phyloP scores from a whole-genome alignment of 768 basidiomycete genomes.

The Termitomyces titanicus region DNA sequence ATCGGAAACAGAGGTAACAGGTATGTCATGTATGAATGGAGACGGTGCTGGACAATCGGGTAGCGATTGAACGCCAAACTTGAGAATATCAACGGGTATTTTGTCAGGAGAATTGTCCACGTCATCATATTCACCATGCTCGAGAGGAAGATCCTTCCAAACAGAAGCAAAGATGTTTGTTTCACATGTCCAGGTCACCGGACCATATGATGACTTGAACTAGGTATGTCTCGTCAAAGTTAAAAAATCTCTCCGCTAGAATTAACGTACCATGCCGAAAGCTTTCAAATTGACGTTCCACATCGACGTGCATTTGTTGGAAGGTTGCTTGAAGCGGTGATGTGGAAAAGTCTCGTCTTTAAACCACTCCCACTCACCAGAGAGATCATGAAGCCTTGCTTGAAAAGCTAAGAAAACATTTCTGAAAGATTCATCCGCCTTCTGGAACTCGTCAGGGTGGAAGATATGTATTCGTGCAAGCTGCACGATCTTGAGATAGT shows the following conservation, averaged over 20 bases:
- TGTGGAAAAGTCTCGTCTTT: too few species aligned
- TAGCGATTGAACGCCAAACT: background rate
- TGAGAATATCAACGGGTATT: background rate
- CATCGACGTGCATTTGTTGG: constrained; percentile 4
- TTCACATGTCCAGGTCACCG: background rate
- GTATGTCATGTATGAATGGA: background rate
- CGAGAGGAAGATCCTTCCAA: background rate
- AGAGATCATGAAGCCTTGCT: background rate
- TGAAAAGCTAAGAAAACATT: background rate
- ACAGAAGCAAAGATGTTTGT: background rate
- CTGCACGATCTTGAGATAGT: background rate
- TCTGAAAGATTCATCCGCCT: background rate
- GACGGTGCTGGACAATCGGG: background rate
- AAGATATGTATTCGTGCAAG: background rate
- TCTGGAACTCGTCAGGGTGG: background rate
- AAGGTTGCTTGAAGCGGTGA: constrained; percentile 2
- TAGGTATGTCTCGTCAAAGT: background rate
- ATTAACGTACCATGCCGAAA: constrained; percentile 4
- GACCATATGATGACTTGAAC: background rate
- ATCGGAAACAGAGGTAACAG: too few species aligned
- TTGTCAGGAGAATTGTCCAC: background rate
- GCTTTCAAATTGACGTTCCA: constrained; percentile 1
- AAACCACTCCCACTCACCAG: too few species aligned
- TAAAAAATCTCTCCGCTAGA: background rate
- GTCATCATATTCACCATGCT: background rate